These are phyloP conservation scores for Mycosarcoma mackinlayi DNA, from an alignment of 1,284 basidiomycete species.

Conservation along the genomic window DNA sequence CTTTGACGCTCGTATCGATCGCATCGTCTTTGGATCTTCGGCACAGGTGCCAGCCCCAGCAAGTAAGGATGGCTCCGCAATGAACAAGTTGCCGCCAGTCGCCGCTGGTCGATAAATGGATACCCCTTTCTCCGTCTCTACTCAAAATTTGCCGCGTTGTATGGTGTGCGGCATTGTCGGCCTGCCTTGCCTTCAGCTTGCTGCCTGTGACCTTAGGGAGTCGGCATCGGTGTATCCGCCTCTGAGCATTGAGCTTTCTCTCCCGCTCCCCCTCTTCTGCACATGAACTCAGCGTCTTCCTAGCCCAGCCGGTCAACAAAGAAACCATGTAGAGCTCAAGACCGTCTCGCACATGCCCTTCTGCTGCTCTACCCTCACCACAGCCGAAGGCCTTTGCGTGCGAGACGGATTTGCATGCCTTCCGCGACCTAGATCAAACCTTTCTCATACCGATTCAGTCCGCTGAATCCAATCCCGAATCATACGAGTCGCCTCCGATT, in stretches of 20 bases:
- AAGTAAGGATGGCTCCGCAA: neutral
- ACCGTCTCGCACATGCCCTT: neutral
- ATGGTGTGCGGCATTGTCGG: no score
- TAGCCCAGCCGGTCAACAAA: no score
- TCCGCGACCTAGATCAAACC: slow-evolving; percentile 17
- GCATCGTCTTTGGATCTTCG: slow-evolving; percentile 22
- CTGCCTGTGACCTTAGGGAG: no score
- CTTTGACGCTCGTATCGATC: slow-evolving; percentile 37
- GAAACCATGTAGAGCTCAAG: neutral
- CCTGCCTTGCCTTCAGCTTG: no score
- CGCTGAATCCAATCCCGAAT: slow-evolving; percentile 10
- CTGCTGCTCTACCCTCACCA: slow-evolving; percentile 10
- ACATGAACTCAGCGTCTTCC: no score
- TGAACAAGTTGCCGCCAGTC: neutral
- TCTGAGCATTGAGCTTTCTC: no score
- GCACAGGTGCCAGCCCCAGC: slow-evolving; percentile 1
- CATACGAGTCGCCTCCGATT: slow-evolving; percentile 41
- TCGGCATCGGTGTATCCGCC: no score
- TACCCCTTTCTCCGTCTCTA: no score
- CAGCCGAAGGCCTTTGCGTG: neutral
- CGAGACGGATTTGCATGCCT: slow-evolving; percentile 4
- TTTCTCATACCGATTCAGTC: neutral
- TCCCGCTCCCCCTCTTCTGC: no score
- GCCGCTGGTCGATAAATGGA: slow-evolving; percentile 9
- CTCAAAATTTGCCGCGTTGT: no score